Conservation (phyloP, 1,139 yeast species). For the Nakaseomyces glabratus region DNA sequence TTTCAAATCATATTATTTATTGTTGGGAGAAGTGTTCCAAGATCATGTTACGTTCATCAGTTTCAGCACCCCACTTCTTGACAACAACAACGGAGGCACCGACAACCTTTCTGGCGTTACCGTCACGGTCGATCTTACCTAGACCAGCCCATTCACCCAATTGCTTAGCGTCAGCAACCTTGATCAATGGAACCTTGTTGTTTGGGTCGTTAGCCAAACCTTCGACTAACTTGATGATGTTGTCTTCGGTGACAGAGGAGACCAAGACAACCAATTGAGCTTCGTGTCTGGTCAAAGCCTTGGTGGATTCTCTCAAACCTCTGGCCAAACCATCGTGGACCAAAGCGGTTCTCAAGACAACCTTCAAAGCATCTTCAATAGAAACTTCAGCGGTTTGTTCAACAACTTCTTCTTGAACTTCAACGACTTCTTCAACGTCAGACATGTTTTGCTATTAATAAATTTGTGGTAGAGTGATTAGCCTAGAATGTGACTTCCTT, state of each 20-base stretch:
- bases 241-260: conserved; percentile 97
- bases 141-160: conserved; percentile 99
- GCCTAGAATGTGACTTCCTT: conserved; percentile 62
- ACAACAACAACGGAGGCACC: conserved; percentile 99
- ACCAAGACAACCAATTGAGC: conserved; percentile 97
- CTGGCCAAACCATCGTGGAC: conserved; percentile 99
- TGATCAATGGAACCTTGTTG: conserved; percentile 94
- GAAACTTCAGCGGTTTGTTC: conserved; percentile 83
- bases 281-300: conserved; percentile 95
- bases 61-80: conserved; percentile 99
- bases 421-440: conserved; percentile 75
- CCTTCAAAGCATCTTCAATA: conserved; percentile 97
- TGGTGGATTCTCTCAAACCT: conserved; percentile 99
- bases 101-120: conserved; percentile 99
- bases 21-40: conserved; percentile 95
- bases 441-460: conserved; percentile 45
- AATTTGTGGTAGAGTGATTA: conserved; percentile 10
- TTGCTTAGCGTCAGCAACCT: conserved; percentile 99
- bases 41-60: conserved; percentile 95
- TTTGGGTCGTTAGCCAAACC: conserved; percentile 98
- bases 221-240: conserved; percentile 95
- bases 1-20: conserved; percentile 19
- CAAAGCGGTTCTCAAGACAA: conserved; percentile 95
- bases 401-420: conserved; percentile 74
- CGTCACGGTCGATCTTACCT: conserved; percentile 99